phyloP scores from a whole-genome alignment of 75 land plant genomes.

The Gnetum montanum region DNA sequence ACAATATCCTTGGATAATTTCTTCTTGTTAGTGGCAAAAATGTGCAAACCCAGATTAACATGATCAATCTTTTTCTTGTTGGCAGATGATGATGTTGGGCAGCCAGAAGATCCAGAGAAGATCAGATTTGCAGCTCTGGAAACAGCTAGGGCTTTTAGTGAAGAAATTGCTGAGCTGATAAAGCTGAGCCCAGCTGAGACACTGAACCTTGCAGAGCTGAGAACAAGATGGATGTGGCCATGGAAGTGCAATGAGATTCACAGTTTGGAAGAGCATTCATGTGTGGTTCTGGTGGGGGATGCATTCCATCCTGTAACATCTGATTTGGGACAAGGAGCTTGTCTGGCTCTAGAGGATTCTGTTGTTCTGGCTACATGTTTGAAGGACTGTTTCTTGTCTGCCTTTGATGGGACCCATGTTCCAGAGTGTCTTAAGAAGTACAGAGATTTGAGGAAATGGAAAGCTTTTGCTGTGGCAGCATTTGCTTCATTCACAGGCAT shows the following conservation, averaged over 20 bases:
- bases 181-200: conserved; percentile 13
- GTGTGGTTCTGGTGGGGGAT: conserved; percentile 57
- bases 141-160: conserved; percentile 7
- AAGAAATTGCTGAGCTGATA: conserved; percentile 1
- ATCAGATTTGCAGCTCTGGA: not conserved
- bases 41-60: not conserved
- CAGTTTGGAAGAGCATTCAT: too few relatives aligned
- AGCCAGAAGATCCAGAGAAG: not conserved
- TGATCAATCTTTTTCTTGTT: too few relatives aligned
- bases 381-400: too few relatives aligned
- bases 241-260: conserved; percentile 11
- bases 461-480: conserved; percentile 9
- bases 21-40: too few relatives aligned
- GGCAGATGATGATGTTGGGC: not conserved
- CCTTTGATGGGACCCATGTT: not conserved
- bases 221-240: conserved; percentile 31
- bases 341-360: conserved; percentile 51
- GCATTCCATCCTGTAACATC: conserved; percentile 71
- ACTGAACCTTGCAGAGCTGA: conserved; percentile 15
- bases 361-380: conserved; percentile 33
- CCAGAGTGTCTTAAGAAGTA: conserved; percentile 18
- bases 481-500: conserved; percentile 10
- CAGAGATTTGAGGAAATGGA: conserved; percentile 25
- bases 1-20: too few relatives aligned
- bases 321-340: conserved; percentile 57